These are phyloP conservation scores for Globisporangium splendens DNA, from an alignment of 352 stramenopile species.

Conservation along the genomic window DNA sequence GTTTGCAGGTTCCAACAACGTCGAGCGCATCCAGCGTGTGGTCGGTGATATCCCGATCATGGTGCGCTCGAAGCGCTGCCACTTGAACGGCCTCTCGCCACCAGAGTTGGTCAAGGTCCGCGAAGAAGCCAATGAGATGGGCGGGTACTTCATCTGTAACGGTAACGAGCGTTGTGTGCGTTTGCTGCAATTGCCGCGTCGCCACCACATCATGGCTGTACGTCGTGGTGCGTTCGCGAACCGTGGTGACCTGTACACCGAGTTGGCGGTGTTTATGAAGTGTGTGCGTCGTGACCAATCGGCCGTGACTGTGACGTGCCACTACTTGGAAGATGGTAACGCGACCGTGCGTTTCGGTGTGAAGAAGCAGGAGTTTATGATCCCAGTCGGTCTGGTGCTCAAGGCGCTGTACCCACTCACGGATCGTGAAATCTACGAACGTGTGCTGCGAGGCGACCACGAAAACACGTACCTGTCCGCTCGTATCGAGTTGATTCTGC, in stretches of 20 bases:
- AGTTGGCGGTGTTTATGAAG: constrained; percentile 96
- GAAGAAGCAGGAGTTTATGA: constrained; percentile 98
- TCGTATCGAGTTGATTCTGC: constrained; percentile 96
- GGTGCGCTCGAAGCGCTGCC: constrained; percentile 95
- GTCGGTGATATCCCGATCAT: constrained; percentile 98
- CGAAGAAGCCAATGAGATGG: constrained; percentile 97
- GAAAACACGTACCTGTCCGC: constrained; percentile 97
- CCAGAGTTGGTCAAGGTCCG: constrained; percentile 83
- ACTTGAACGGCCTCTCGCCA: constrained; percentile 88
- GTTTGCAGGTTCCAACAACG: constrained; percentile 74
- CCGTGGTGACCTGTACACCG: constrained; percentile 94
- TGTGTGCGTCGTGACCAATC: constrained; percentile 95
- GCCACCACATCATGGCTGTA: constrained; percentile 92
- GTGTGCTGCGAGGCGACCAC: constrained; percentile 93
- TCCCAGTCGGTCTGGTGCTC: constrained; percentile 95
- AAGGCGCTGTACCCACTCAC: constrained; percentile 93
- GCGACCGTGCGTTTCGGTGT: constrained; percentile 96
- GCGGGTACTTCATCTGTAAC: constrained; percentile 99
- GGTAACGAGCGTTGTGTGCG: constrained; percentile 98
- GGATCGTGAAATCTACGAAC: constrained; percentile 97
- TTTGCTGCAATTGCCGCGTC: constrained; percentile 93
- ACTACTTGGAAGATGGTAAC: constrained; percentile 98
- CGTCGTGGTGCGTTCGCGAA: constrained; percentile 97
- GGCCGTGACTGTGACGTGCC: constrained; percentile 96
- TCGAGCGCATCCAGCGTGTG: constrained; percentile 80